Percentiles rank a stretch among this genome's conserved stretches.
Conservation (phyloP, 2,329 filamentous ascomycete genomes). For the Thielaviopsis punctulata region DNA sequence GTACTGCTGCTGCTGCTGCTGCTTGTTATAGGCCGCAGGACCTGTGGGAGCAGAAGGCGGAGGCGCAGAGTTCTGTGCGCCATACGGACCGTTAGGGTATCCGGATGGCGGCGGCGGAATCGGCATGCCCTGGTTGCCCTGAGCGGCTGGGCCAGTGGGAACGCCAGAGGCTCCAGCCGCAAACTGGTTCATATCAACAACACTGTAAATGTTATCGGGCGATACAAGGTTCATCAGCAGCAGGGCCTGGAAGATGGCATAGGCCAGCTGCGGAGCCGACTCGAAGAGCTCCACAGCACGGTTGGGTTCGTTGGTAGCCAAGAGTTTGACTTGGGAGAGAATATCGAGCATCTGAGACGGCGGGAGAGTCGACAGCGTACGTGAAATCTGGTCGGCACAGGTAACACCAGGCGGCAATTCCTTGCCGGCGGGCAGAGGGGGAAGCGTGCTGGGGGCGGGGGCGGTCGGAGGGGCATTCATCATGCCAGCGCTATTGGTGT, state of each 20-base stretch:
- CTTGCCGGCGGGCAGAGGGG: constrained; percentile 67
- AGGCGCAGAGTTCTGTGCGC: constrained; percentile 24
- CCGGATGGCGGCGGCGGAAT: constrained; percentile 17
- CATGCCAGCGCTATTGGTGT: constrained; percentile 16
- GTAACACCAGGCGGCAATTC: constrained; percentile 70
- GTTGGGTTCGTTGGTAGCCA: constrained; percentile 65
- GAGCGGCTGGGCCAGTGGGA: constrained; percentile 17
- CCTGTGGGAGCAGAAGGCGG: constrained; percentile 16
- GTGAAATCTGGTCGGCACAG: constrained; percentile 79
- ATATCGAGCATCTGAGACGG: constrained; percentile 84
- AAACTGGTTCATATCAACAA: constrained; percentile 45
- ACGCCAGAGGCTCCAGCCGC: constrained; percentile 21
- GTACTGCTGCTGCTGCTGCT: constrained; percentile 15
- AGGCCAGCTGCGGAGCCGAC: constrained; percentile 81
- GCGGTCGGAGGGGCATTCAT: constrained; percentile 17
- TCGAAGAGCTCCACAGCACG: constrained; percentile 74
- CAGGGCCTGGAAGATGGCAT: constrained; percentile 87
- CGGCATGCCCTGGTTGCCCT: not conserved
- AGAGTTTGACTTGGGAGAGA: constrained; percentile 80
- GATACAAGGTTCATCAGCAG: constrained; percentile 87
- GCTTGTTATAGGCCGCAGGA: constrained; percentile 19
- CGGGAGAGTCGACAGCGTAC: constrained; percentile 72
- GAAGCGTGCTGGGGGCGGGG: constrained; percentile 38
- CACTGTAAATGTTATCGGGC: constrained; percentile 60
- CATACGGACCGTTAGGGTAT: constrained; percentile 17